Percentiles rank a stretch among this genome's conserved stretches.
Evolutionary conservation across 2,329 filamentous ascomycete genomes (phyloP).

Genomic region (Mollisia scopiformis): DNA sequence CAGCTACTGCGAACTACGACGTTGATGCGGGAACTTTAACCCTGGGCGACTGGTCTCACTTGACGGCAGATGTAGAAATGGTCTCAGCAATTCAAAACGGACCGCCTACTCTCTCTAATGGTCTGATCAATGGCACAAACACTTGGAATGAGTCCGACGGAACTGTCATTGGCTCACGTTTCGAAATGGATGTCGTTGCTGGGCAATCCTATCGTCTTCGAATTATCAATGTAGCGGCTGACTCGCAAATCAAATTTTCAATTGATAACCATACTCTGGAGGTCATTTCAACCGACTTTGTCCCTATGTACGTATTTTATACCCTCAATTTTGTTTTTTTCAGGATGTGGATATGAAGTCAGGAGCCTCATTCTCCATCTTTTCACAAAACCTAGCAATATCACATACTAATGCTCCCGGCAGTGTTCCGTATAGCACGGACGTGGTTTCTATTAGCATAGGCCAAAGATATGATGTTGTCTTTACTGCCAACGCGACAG

Average conservation of each 20-base stretch:
- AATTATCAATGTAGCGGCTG: conserved; percentile 49
- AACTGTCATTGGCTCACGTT: conserved; percentile 23
- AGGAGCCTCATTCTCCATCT: too few relatives aligned
- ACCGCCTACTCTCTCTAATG: conserved; percentile 29
- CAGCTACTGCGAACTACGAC: conserved; percentile 60
- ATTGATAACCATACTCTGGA: conserved; percentile 58
- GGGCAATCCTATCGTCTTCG: conserved; percentile 48
- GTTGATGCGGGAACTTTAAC: conserved; percentile 58
- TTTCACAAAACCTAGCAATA: too few relatives aligned
- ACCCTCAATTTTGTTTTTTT: too few relatives aligned
- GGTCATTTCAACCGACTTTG: conserved; percentile 64
- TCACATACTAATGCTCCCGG: too few relatives aligned
- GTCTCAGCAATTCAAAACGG: conserved; percentile 10
- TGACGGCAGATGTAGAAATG: conserved; percentile 12
- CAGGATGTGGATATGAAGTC: too few relatives aligned
- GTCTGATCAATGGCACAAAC: conserved; percentile 25
- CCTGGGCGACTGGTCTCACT: conserved; percentile 29
- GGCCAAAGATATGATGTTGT: conserved; percentile 50
- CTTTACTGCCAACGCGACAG: conserved; percentile 46
- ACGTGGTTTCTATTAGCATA: conserved; percentile 61
- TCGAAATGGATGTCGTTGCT: conserved; percentile 36
- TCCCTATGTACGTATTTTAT: too few relatives aligned
- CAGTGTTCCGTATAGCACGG: conserved; percentile 62
- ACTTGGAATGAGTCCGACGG: conserved; percentile 6
- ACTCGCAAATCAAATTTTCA: conserved; percentile 44